Base-by-base conservation (phyloP, 306 rosid genomes). In the Cucurbita argyrosperma region DNA sequence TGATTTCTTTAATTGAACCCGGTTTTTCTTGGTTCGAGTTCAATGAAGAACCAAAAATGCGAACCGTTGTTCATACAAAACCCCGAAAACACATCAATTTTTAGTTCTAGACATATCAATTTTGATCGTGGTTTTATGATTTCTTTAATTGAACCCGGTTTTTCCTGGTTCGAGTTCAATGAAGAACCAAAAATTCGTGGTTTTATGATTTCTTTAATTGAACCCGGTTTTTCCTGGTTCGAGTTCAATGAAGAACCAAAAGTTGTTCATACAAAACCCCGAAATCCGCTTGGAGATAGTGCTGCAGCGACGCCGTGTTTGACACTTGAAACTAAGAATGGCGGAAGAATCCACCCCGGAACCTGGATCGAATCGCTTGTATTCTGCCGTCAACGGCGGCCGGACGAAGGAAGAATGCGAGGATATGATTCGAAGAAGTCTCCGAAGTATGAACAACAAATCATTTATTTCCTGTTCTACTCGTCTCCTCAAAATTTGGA, bases 341-440 rank as follows among this genome's bases (percentile, higher is more conserved):
- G 83, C 77, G 8, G 87, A 83, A 9, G 77, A 18, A 70, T 23
- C 81, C 77, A 52, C 80, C 66, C 78, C 83, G 60, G 86, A 80
- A 74, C 82, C 89, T 42, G 80, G 86, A 71, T 67, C 85, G 74
- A 39, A 71, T 64, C 14, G 71, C 49, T 53, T 19, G 55, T 66
- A 69, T 19, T 76, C 80, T 61, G 59, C 84, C 80, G 54, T 50
- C 71, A 37, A 64, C 52, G 84, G 82, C 21, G 87, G 87, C 10
- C 76, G 60, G 76, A 68, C 83, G 11, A 10, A 88, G 47, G 62
- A 84, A 26, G 77, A 92, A 72, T 92, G 98, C 74, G 78, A 87
- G 75, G 71, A 66, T 80, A 90, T 88, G 98, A 87, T 92, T 63
- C 86, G 72, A 4, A 82, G 75, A 74, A 85, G 90, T 72, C 84